Base-by-base conservation (phyloP, 225 moss, liverwort and hornwort genomes). In the Antitrichia curtipendula region DNA sequence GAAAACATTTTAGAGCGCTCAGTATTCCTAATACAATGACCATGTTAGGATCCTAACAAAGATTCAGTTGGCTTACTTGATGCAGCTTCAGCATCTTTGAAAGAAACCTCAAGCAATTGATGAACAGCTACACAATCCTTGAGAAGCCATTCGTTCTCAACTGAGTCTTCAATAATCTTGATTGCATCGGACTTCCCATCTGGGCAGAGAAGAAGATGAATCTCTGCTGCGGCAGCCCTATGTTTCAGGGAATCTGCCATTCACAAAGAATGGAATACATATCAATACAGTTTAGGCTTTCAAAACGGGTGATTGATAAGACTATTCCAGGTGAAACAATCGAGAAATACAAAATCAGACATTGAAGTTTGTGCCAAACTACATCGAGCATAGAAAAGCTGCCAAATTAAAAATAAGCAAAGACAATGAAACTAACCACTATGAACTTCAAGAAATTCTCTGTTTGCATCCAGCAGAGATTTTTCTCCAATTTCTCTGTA, bases 181-280 rank as follows among this genome's bases (percentile, higher is more conserved):
- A 97, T 88, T 82, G 97, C 97, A 82, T 94, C 94, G 13, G 89
- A 75, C 86, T 95, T 99, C 25, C 93, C 93, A 50, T 93, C 92
- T 13, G 97, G 97, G 68, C 92, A 94, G 23, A 99, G 95, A 60
- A 96, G 94, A 54, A 93, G 92, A 82, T 93, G 89, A 88, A 93
- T 91, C 89, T 99, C 97, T 47, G 99, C 97, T 54, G 95, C 97
- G 63, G 97, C 95, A 69, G 92, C 99, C 88, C 97, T 96, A 85
- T 96, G 99, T 88, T 90, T 93, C 89, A 99, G 75, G 66, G 96
- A 97, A 88, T 93, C 93, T 94, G 92, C 70, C 73, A 82, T 63
- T 56, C 76, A 84, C 24, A 36, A 68, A 86, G 40, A 62, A 29
- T 34, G n/a, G 19, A 53, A 53, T 32, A 82, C 72, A 76, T 23